Evolutionary conservation across 192 early-diverging fungal species (phyloP).

Genomic region (Gryganskiella cystojenkinii): DNA sequence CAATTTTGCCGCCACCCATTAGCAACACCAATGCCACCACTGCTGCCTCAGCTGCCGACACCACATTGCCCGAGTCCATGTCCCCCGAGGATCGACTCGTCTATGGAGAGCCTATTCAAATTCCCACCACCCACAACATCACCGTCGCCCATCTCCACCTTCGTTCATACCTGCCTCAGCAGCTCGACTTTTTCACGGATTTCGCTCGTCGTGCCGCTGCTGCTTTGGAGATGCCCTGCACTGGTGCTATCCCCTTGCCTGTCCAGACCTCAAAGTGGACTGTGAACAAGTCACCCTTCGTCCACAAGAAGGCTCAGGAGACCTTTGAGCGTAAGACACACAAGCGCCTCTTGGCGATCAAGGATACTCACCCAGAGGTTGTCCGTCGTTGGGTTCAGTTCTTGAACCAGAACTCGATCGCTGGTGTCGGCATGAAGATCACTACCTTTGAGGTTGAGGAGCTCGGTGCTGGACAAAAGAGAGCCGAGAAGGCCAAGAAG

Average conservation of each 20-base stretch:
- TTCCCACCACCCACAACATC: conserved; percentile 71
- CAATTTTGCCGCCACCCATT: no score
- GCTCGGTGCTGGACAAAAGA: conserved; percentile 56
- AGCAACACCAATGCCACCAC: not conserved
- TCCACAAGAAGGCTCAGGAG: conserved; percentile 96
- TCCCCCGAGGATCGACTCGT: conserved; percentile 45
- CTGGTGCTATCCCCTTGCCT: conserved; percentile 75
- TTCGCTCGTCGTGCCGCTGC: conserved; percentile 88
- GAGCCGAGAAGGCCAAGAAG: conserved; percentile 50
- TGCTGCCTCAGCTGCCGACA: conserved; percentile 11
- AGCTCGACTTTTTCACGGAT: conserved; percentile 87
- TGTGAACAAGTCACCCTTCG: conserved; percentile 92
- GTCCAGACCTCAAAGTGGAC: conserved; percentile 84
- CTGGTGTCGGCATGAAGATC: conserved; percentile 86
- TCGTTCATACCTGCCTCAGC: conserved; percentile 81
- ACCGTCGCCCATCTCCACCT: conserved; percentile 83
- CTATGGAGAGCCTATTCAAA: conserved; percentile 55
- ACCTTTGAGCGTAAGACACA: conserved; percentile 95
- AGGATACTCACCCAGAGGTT: conserved; percentile 78
- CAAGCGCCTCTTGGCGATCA: conserved; percentile 82
- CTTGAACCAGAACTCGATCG: conserved; percentile 82
- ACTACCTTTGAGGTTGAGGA: conserved; percentile 78
- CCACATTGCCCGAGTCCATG: conserved; percentile 26
- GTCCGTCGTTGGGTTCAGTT: conserved; percentile 84
- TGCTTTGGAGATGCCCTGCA: conserved; percentile 76